These are phyloP conservation scores for Sclerotinia minor DNA, from an alignment of 2,329 filamentous ascomycete genomes.

Conservation along the genomic window DNA sequence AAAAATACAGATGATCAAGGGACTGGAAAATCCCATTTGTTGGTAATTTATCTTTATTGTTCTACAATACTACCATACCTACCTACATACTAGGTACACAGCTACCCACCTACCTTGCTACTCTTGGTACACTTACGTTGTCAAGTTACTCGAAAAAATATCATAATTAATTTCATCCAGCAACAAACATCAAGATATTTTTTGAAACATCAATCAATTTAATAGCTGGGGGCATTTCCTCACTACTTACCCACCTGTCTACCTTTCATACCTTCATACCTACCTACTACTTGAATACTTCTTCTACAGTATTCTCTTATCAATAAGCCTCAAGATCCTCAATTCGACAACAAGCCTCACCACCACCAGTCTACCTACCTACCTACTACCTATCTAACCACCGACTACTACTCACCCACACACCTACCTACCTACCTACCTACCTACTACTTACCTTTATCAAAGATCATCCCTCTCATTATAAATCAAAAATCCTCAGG, in stretches of 20 bases:
- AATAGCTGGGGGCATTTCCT: too few species aligned
- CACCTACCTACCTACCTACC: not conserved
- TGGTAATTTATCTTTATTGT: not conserved
- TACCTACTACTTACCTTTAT: not conserved
- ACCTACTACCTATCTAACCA: not conserved
- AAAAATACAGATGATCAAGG: not conserved
- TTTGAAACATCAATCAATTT: not conserved
- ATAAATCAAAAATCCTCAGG: not conserved
- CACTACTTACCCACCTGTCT: not conserved
- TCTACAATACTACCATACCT: too few species aligned
- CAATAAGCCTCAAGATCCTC: not conserved
- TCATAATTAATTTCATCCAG: too few species aligned
- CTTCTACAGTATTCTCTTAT: not conserved
- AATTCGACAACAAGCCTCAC: not conserved
- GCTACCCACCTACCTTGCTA: not conserved
- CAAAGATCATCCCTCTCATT: not conserved
- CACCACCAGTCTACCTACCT: not conserved
- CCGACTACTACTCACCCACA: not conserved
- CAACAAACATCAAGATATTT: constrained; percentile 7
- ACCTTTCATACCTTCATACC: too few species aligned
- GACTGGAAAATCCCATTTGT: not conserved
- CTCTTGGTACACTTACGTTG: not conserved
- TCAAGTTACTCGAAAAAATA: too few species aligned
- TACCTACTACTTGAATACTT: not conserved
- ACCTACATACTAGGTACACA: too few species aligned